Evolutionary conservation across 2,329 filamentous ascomycete genomes (phyloP).

Genomic region (Clonostachys chloroleuca): DNA sequence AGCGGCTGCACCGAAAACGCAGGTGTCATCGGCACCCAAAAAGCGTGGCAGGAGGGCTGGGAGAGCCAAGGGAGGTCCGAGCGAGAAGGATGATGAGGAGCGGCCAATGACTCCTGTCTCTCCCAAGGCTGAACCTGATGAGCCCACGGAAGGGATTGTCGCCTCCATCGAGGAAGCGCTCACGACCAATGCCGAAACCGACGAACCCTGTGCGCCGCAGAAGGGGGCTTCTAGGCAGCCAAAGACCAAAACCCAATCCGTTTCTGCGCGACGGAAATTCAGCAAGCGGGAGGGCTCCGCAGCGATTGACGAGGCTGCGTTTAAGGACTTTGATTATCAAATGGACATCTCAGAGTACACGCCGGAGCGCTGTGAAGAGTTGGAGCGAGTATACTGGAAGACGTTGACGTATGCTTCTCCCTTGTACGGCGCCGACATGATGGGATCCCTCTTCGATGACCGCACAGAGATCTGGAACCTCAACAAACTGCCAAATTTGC

Average conservation of each 20-base stretch:
- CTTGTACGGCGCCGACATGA: conserved; percentile 94
- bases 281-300: conserved; percentile 75
- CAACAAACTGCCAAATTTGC: conserved; percentile 85
- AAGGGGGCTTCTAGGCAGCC: conserved; percentile 46
- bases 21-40: conserved; percentile 25
- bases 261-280: conserved; percentile 82
- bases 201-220: conserved; percentile 24
- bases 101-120: conserved; percentile 57
- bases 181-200: conserved; percentile 36
- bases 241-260: conserved; percentile 65
- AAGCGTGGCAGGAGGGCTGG: conserved; percentile 31
- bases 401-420: conserved; percentile 92
- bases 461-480: conserved; percentile 85
- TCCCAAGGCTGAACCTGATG: conserved; percentile 32
- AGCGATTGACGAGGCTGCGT: conserved; percentile 83
- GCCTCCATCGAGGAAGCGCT: conserved; percentile 40
- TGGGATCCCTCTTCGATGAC: conserved; percentile 90
- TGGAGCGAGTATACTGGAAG: conserved; percentile 96
- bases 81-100: conserved; percentile 37
- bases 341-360: conserved; percentile 88
- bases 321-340: conserved; percentile 85
- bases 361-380: conserved; percentile 84
- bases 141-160: conserved; percentile 24
- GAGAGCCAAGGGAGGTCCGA: conserved; percentile 27
- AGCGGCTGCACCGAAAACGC: conserved; percentile 24